These are phyloP conservation scores for Platanthera zijinensis DNA, from an alignment of 106 monocot species.

Conservation along the genomic window DNA sequence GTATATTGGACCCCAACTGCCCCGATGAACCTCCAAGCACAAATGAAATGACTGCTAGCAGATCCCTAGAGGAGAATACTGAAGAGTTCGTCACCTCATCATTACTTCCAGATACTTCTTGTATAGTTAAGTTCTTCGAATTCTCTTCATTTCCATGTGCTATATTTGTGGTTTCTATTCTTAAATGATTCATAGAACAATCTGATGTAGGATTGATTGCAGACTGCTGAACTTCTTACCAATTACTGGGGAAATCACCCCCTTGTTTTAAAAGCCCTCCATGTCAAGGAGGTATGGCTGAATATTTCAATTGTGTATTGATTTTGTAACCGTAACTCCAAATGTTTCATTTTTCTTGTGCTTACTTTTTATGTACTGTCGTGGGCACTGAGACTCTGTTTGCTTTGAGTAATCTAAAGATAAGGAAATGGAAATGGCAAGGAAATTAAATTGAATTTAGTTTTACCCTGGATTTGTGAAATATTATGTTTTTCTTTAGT, in stretches of 20 bases:
- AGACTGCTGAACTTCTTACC: slow-evolving; percentile 18
- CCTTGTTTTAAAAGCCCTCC: slow-evolving; percentile 29
- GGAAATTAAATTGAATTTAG: too few relatives aligned
- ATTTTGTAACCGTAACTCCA: background rate
- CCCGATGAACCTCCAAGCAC: slow-evolving; percentile 2
- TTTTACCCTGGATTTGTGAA: background rate
- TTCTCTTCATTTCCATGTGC: background rate
- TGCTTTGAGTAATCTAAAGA: too few relatives aligned
- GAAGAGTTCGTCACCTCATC: background rate
- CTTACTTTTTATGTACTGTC: too few relatives aligned
- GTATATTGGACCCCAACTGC: slow-evolving; percentile 9
- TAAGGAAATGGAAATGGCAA: too few relatives aligned
- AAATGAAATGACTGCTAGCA: background rate
- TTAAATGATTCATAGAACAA: background rate
- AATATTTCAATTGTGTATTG: background rate
- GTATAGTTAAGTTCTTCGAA: slow-evolving; percentile 6
- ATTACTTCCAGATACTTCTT: background rate
- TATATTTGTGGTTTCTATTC: background rate
- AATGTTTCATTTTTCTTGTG: background rate
- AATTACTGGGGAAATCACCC: slow-evolving; percentile 37
- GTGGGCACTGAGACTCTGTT: too few relatives aligned
- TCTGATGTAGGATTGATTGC: background rate
- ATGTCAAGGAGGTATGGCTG: slow-evolving; percentile 32
- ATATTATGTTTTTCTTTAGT: too few relatives aligned
- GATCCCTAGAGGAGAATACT: slow-evolving; percentile 1